Conservation (phyloP, 2,329 filamentous ascomycete species). For the Penicillium brasilianum region DNA sequence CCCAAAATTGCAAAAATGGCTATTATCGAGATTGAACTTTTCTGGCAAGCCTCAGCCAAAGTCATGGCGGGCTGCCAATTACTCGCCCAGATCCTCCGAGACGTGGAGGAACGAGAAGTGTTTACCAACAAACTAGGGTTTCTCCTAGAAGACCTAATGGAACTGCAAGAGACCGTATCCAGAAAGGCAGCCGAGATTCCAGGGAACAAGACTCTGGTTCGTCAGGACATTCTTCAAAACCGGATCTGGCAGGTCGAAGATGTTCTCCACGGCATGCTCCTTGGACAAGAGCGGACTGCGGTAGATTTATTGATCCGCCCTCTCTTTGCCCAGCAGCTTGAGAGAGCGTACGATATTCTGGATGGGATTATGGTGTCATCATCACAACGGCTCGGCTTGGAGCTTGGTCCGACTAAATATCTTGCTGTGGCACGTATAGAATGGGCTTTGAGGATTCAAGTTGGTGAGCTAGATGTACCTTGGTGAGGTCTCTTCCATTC, state of each 20-base stretch:
- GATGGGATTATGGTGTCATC: background rate
- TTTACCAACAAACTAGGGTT: background rate
- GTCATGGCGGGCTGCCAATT: conserved; percentile 1
- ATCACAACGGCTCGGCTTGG: background rate
- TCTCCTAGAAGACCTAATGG: background rate
- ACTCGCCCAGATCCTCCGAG: background rate
- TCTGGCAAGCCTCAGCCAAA: background rate
- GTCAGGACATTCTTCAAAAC: background rate
- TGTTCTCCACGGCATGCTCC: background rate
- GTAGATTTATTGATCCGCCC: background rate
- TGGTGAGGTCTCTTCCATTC: background rate
- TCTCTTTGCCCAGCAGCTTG: background rate
- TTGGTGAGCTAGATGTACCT: background rate
- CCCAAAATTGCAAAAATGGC: background rate
- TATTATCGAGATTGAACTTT: background rate
- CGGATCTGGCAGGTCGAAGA: background rate
- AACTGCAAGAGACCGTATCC: background rate
- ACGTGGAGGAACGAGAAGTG: background rate
- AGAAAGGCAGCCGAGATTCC: background rate
- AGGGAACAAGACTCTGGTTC: background rate
- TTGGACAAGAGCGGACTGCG: background rate
- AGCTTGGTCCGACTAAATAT: background rate
- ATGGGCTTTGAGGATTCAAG: background rate
- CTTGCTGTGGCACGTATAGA: background rate
- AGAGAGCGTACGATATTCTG: background rate